Evolutionary conservation across 164 flowering plant genomes (phyloP).

Genomic region (Euptelea pleiosperma): DNA sequence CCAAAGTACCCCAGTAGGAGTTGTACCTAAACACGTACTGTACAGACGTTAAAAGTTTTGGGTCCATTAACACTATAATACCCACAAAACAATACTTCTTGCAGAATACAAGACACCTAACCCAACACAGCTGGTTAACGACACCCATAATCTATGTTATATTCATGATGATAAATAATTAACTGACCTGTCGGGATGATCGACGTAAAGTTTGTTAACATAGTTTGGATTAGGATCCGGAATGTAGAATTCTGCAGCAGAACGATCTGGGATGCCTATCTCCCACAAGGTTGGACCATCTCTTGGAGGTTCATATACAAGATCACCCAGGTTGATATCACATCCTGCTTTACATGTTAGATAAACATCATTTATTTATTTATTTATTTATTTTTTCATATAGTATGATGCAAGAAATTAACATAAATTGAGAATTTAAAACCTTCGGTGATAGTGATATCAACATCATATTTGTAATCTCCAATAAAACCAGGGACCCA

Average conservation of each 20-base stretch:
- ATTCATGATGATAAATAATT: background rate
- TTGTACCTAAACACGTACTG: too few relatives aligned
- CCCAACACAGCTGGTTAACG: too few relatives aligned
- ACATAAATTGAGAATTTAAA: background rate
- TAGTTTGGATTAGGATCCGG: slow-evolving; percentile 75
- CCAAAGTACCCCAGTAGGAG: too few relatives aligned
- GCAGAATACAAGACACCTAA: too few relatives aligned
- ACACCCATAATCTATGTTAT: too few relatives aligned
- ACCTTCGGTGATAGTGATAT: slow-evolving; percentile 59
- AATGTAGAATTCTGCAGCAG: slow-evolving; percentile 71
- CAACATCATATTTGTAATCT: slow-evolving; percentile 48
- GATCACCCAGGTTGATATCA: slow-evolving; percentile 46
- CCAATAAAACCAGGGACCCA: slow-evolving; percentile 80
- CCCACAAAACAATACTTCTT: too few relatives aligned
- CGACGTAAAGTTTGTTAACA: slow-evolving; percentile 58
- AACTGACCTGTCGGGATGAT: slow-evolving; percentile 63
- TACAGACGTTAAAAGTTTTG: too few relatives aligned
- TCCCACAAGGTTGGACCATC: slow-evolving; percentile 91
- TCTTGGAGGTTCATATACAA: slow-evolving; percentile 74
- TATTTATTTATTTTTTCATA: too few relatives aligned
- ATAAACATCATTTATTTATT: background rate
- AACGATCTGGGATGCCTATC: slow-evolving; percentile 83
- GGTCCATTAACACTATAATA: too few relatives aligned
- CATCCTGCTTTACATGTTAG: slow-evolving; percentile 49
- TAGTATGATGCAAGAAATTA: too few relatives aligned